phyloP scores from a whole-genome alignment of 2,329 filamentous ascomycete genomes.

The Aspergillus ochraceoroseus region DNA sequence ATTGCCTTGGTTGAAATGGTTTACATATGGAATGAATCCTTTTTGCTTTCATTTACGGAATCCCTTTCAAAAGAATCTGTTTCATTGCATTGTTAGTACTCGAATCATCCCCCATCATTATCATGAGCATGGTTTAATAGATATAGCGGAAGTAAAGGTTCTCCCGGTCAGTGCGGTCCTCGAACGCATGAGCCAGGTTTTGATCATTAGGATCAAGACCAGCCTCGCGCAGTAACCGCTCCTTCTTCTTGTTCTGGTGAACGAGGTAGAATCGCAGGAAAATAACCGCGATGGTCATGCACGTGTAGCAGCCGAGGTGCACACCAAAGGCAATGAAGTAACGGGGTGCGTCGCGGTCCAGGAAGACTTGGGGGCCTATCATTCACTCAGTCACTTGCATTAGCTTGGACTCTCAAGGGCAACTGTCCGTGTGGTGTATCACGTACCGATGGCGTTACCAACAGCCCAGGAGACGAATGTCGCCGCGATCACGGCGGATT shows the following conservation, averaged over 20 bases:
- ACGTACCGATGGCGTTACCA: slow-evolving; percentile 65
- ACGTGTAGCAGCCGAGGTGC: slow-evolving; percentile 63
- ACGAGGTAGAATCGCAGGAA: slow-evolving; percentile 56
- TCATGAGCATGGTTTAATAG: no score
- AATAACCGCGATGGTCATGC: slow-evolving; percentile 55
- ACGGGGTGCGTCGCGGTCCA: slow-evolving; percentile 55
- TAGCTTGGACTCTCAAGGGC: no score
- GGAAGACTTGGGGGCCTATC: slow-evolving; percentile 63
- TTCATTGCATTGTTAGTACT: no score
- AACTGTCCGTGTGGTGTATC: no score
- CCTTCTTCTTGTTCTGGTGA: slow-evolving; percentile 56
- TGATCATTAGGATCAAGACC: slow-evolving; percentile 41
- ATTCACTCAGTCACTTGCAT: no score
- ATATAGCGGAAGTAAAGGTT: slow-evolving; percentile 59
- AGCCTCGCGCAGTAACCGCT: slow-evolving; percentile 44
- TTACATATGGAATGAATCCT: no score
- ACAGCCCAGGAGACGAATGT: slow-evolving; percentile 67
- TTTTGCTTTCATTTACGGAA: no score
- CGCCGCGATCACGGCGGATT: slow-evolving; percentile 60
- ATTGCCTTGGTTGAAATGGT: no score
- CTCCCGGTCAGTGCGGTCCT: slow-evolving; percentile 60
- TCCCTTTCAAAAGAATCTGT: no score
- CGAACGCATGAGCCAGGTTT: slow-evolving; percentile 52
- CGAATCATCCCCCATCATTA: no score
- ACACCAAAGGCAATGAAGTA: slow-evolving; percentile 67